phyloP scores from a whole-genome alignment of 2,329 filamentous ascomycete species.

The Penicillium sp. region DNA sequence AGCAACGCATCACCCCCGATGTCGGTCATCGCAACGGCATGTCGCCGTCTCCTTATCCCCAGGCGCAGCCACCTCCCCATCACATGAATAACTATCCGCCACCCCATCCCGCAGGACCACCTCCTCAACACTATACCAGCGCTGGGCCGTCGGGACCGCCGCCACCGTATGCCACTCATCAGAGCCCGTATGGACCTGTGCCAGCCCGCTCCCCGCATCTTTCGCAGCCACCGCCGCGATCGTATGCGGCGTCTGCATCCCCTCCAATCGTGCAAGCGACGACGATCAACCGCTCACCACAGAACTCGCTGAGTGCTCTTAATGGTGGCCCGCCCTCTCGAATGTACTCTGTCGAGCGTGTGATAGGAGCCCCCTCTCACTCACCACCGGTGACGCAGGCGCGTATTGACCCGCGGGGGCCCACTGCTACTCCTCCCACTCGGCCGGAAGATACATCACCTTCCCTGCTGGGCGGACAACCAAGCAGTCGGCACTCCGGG shows the following conservation, averaged over 20 bases:
- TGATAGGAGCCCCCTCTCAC: conserved; percentile 32
- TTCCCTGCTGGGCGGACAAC: conserved; percentile 22
- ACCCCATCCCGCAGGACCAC: conserved; percentile 31
- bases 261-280: conserved; percentile 39
- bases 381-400: conserved; percentile 38
- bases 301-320: conserved; percentile 35
- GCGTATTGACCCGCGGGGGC: conserved; percentile 36
- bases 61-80: conserved; percentile 48
- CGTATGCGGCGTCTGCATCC: conserved; percentile 39
- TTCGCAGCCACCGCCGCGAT: conserved; percentile 31
- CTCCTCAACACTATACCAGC: conserved; percentile 33
- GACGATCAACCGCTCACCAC: conserved; percentile 38
- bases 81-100: conserved; percentile 52
- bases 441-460: conserved; percentile 31
- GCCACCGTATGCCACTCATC: conserved; percentile 37
- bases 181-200: conserved; percentile 40
- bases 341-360: conserved; percentile 40
- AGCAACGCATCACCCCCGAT: conserved; percentile 34
- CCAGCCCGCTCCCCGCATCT: conserved; percentile 35
- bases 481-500: conserved; percentile 28
- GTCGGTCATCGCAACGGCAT: conserved; percentile 36
- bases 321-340: conserved; percentile 38
- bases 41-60: conserved; percentile 33
- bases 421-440: conserved; percentile 32
- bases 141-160: conserved; percentile 36